These are phyloP conservation scores for Microthlaspi erraticum DNA, from an alignment of 345 rosid genomes.

Conservation along the genomic window DNA sequence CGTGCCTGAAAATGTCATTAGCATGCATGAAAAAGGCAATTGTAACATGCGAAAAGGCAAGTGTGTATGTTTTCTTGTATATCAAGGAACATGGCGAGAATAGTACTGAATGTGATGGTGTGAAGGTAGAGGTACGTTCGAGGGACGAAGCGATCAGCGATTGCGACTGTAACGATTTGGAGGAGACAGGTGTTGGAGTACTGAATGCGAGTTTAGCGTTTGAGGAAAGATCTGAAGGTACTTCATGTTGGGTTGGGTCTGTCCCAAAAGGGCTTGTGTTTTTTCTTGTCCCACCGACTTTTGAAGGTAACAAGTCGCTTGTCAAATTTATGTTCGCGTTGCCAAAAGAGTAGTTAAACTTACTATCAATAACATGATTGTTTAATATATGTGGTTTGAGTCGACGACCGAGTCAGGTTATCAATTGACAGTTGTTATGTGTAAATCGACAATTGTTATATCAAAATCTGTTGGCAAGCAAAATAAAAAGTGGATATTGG, in stretches of 20 bases:
- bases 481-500: background rate
- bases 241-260: slow-evolving; percentile 62
- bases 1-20: slow-evolving; percentile 36
- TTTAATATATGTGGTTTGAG: too few relatives aligned
- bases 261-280: slow-evolving; percentile 49
- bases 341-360: slow-evolving; percentile 10
- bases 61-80: slow-evolving; percentile 44
- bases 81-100: slow-evolving; percentile 49
- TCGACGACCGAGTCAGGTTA: background rate
- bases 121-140: slow-evolving; percentile 46
- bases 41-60: slow-evolving; percentile 38
- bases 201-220: slow-evolving; percentile 45
- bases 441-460: background rate
- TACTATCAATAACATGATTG: background rate
- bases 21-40: slow-evolving; percentile 49
- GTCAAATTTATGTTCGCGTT: slow-evolving; percentile 34
- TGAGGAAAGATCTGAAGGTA: slow-evolving; percentile 42
- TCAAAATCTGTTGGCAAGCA: too few relatives aligned
- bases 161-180: slow-evolving; percentile 38
- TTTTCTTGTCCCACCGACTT: slow-evolving; percentile 46
- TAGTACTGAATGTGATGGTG: background rate
- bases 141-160: slow-evolving; percentile 33
- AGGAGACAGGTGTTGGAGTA: slow-evolving; percentile 41
- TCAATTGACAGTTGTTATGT: background rate
- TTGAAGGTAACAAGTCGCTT: slow-evolving; percentile 29